Conservation (phyloP, 73 alveolate species). For the Paramecium octaurelia region DNA sequence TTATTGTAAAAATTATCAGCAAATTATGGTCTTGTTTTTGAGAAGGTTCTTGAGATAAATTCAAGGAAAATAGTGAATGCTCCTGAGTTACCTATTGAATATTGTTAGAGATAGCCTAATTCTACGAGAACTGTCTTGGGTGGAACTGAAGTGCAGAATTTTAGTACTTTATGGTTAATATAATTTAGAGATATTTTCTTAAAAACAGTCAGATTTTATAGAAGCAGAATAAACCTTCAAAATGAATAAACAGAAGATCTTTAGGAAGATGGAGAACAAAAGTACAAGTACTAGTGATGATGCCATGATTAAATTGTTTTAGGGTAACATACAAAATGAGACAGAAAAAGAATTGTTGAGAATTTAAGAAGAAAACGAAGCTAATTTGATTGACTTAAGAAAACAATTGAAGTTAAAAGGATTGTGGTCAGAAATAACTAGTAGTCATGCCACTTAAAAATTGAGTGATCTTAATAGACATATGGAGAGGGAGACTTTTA, state of each 20-base stretch:
- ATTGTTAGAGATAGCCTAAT: slow-evolving; percentile 15
- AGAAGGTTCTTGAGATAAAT: not conserved
- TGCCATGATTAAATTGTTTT: not conserved
- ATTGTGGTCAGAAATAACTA: slow-evolving; percentile 11
- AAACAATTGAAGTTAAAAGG: slow-evolving; percentile 16
- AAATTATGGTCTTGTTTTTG: not conserved
- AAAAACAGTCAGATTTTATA: not conserved
- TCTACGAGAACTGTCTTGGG: not conserved
- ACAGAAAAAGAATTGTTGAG: not conserved
- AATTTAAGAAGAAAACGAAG: not conserved
- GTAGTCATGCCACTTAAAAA: not conserved
- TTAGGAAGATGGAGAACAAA: not conserved
- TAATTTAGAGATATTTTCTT: not conserved
- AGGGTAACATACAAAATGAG: not conserved
- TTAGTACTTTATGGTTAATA: not conserved
- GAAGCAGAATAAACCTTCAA: not conserved
- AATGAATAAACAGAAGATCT: not conserved
- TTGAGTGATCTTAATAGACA: not conserved
- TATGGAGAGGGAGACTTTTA: slow-evolving; percentile 1
- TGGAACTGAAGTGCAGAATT: slow-evolving; percentile 11
- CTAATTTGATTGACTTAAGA: not conserved
- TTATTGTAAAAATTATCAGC: not conserved
- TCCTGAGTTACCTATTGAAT: slow-evolving; percentile 43
- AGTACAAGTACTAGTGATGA: slow-evolving; percentile 47
- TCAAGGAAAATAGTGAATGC: slow-evolving; percentile 6